Evolutionary conservation across 169 alveolate species (phyloP).

Genomic region (Plasmodium falciparum): DNA sequence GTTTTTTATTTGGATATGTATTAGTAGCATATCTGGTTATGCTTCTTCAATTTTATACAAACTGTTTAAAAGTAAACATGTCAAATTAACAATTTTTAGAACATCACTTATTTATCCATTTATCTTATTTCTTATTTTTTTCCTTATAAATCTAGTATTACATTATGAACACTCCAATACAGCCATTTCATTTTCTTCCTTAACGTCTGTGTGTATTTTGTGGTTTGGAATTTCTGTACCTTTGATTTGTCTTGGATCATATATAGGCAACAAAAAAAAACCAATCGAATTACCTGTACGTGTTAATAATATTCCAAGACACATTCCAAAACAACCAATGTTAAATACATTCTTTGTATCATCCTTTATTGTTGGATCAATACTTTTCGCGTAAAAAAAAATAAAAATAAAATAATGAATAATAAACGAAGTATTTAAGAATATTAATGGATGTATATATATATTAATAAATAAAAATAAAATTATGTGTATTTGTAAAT

Average conservation of each 20-base stretch:
- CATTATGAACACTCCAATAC: slow-evolving; percentile 63
- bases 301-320: slow-evolving; percentile 90
- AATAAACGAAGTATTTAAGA: background rate
- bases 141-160: slow-evolving; percentile 31
- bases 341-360: slow-evolving; percentile 81
- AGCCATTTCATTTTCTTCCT: slow-evolving; percentile 49
- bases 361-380: slow-evolving; percentile 85
- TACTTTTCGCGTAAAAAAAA: slow-evolving; percentile 83
- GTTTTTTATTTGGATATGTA: slow-evolving; percentile 89
- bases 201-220: slow-evolving; percentile 39
- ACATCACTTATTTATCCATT: slow-evolving; percentile 45
- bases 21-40: slow-evolving; percentile 93
- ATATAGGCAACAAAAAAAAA: slow-evolving; percentile 85
- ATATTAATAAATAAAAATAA: background rate
- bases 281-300: slow-evolving; percentile 89
- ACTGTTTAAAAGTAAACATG: slow-evolving; percentile 79
- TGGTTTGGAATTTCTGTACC: slow-evolving; percentile 91
- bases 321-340: slow-evolving; percentile 89
- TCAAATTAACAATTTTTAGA: slow-evolving; percentile 7
- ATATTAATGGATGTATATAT: background rate
- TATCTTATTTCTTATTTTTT: slow-evolving; percentile 21
- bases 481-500: background rate
- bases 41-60: slow-evolving; percentile 86
- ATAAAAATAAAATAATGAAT: background rate
- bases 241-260: slow-evolving; percentile 81